phyloP scores from a whole-genome alignment of 1,284 basidiomycete species.

The Hortiboletus rubellus region DNA sequence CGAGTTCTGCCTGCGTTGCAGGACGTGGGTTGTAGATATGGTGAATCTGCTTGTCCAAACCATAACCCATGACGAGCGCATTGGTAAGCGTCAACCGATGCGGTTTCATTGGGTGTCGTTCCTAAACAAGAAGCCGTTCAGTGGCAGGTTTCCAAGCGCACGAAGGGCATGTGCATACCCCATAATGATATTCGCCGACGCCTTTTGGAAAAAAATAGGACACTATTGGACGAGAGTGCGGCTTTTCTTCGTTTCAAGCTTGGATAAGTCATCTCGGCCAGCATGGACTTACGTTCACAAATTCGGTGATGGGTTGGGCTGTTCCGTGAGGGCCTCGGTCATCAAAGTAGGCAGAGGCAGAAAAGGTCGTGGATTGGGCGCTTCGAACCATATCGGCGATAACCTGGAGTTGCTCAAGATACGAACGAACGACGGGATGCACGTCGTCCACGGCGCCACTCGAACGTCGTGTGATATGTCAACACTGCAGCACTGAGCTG shows the following conservation, averaged over 20 bases:
- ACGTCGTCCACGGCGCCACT: not conserved
- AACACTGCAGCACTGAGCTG: no score
- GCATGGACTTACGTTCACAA: constrained; percentile 58
- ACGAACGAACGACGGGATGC: no score
- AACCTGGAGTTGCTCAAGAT: no score
- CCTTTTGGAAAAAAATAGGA: constrained; percentile 96
- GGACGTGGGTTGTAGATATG: constrained; percentile 86
- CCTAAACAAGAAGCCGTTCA: constrained; percentile 47
- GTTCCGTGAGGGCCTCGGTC: constrained; percentile 66
- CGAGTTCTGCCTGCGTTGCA: constrained; percentile 89
- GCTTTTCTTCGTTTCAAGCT: constrained; percentile 40
- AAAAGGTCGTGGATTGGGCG: constrained; percentile 62
- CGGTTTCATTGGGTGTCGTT: constrained; percentile 98
- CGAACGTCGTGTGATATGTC: not conserved
- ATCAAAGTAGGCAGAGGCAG: constrained; percentile 67
- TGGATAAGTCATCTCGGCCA: constrained; percentile 28
- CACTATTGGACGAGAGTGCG: constrained; percentile 85
- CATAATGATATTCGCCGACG: constrained; percentile 95
- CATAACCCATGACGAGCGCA: constrained; percentile 94
- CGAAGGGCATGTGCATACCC: constrained; percentile 53
- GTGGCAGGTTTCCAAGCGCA: not conserved
- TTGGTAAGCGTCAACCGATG: constrained; percentile 94
- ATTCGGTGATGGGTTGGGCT: constrained; percentile 73
- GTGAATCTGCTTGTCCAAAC: constrained; percentile 94
- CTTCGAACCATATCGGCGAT: constrained; percentile 39